phyloP scores from a whole-genome alignment of 2,329 filamentous ascomycete species.

The Aspergillus tanneri region DNA sequence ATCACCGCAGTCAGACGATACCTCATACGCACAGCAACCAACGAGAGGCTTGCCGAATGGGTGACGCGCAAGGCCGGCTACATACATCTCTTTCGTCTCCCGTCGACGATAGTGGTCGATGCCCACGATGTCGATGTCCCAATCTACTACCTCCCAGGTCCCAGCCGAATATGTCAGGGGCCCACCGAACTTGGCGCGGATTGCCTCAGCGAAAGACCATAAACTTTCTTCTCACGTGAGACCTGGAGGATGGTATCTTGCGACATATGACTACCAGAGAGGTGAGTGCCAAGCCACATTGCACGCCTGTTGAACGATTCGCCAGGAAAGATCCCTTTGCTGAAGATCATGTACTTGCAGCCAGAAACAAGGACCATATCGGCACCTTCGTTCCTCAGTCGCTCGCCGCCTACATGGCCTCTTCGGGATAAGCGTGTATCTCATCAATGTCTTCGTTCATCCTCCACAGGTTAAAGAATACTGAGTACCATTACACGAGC shows the following conservation, averaged over 20 bases:
- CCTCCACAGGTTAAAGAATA: constrained; percentile 19
- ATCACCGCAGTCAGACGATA: constrained; percentile 11
- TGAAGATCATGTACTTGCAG: constrained; percentile 17
- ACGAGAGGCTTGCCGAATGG: constrained; percentile 13
- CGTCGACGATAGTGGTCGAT: constrained; percentile 17
- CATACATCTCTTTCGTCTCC: constrained; percentile 12
- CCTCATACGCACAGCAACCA: constrained; percentile 19
- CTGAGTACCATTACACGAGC: constrained; percentile 10
- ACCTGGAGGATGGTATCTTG: constrained; percentile 6
- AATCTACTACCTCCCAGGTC: constrained; percentile 18
- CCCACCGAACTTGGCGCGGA: constrained; percentile 7
- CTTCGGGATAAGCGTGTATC: constrained; percentile 9
- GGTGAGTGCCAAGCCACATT: constrained; percentile 11
- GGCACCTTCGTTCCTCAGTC: constrained; percentile 7
- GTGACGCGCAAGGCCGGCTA: constrained; percentile 10
- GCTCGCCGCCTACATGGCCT: constrained; percentile 9
- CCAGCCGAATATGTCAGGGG: constrained; percentile 16
- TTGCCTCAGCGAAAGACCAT: constrained; percentile 6
- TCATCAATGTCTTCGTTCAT: constrained; percentile 12
- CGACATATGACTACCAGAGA: constrained; percentile 2
- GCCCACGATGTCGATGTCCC: constrained; percentile 18
- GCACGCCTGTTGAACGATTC: constrained; percentile 13
- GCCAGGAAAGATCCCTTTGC: constrained; percentile 13
- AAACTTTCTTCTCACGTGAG: constrained; percentile 11
- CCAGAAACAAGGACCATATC: constrained; percentile 14